A percentile compares a stretch with the other conserved stretches of the same genome.
These are phyloP conservation scores for Oryza nivara DNA, from an alignment of 176 grass and related monocot genomes.

Conservation along the genomic window DNA sequence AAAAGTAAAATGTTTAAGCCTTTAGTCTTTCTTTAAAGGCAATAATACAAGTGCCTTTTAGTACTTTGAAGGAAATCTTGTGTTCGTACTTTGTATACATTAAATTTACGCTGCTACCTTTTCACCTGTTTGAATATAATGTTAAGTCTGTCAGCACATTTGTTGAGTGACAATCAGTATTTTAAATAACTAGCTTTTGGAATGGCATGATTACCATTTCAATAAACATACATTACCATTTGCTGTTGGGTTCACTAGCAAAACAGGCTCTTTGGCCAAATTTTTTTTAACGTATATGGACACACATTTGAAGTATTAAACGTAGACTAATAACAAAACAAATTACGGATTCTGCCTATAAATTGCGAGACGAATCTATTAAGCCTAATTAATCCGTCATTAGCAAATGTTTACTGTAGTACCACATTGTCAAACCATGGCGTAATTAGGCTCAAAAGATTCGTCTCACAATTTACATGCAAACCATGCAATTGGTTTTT, in stretches of 20 bases:
- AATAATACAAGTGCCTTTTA: not conserved
- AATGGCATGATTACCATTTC: not conserved
- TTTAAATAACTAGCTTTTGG: constrained; percentile 1
- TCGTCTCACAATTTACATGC: no score
- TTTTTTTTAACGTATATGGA: no score
- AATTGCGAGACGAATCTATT: no score
- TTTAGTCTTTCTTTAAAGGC: no score
- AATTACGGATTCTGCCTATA: no score
- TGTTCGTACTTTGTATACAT: constrained; percentile 10
- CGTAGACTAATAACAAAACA: no score
- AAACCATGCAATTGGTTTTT: no score
- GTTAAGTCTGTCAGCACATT: not conserved
- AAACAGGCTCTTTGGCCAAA: not conserved
- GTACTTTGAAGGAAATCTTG: constrained; percentile 31
- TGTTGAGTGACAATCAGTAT: constrained; percentile 13
- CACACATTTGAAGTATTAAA: no score
- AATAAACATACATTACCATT: constrained; percentile 6
- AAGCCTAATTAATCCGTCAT: no score
- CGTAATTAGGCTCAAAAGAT: no score
- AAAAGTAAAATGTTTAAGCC: not conserved
- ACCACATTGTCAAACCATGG: no score
- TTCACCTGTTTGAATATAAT: constrained; percentile 2
- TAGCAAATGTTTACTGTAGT: no score
- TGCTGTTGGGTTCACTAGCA: not conserved
- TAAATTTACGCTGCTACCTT: not conserved